phyloP scores from a whole-genome alignment of 768 basidiomycete species.

The Rhizopogon vinicolor region DNA sequence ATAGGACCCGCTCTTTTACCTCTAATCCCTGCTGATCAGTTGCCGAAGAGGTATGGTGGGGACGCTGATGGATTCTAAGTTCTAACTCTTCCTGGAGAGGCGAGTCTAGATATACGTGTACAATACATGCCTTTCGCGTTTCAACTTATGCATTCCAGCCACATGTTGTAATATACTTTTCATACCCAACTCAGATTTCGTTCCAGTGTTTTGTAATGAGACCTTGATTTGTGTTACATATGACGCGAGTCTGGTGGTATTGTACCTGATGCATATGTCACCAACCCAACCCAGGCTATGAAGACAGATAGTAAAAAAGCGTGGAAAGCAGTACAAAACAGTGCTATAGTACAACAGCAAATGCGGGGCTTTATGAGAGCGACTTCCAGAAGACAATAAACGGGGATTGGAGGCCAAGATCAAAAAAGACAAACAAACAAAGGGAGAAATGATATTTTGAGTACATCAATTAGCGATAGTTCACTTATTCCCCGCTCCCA shows the following conservation, averaged over 20 bases:
- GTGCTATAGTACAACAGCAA: not conserved
- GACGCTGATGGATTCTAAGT: constrained; percentile 47
- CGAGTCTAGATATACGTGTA: not conserved
- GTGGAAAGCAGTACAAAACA: not conserved
- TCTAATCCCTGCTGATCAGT: constrained; percentile 48
- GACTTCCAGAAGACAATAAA: not conserved
- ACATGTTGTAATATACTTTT: not conserved
- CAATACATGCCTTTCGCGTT: not conserved
- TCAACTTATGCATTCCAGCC: not conserved
- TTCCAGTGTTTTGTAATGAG: not conserved
- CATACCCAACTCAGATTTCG: not conserved
- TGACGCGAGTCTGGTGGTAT: not conserved
- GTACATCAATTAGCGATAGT: not conserved
- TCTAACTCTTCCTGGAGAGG: not conserved
- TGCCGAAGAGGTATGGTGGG: constrained; percentile 74
- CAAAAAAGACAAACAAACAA: not conserved
- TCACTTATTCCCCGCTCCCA: constrained; percentile 17
- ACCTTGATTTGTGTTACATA: not conserved
- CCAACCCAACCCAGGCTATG: not conserved
- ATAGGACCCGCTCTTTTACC: constrained; percentile 59
- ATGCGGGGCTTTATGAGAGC: not conserved
- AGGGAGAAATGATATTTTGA: not conserved
- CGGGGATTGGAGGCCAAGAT: not conserved
- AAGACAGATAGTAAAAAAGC: not conserved
- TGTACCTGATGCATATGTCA: not conserved